Base-by-base conservation (phyloP, 2,329 filamentous ascomycete genomes). In the Penicillium sp. region DNA sequence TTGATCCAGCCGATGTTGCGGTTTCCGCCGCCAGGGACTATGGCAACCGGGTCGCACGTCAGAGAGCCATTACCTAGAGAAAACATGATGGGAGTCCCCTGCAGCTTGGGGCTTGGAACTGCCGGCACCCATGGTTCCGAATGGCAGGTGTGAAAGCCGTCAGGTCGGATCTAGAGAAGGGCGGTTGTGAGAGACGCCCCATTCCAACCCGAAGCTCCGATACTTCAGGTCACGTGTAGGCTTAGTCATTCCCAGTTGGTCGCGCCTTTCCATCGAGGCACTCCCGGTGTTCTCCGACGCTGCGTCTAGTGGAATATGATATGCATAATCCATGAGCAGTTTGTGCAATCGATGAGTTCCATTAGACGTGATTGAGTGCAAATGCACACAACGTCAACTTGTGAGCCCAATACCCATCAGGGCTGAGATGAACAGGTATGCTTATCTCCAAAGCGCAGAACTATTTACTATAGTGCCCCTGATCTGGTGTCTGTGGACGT, bases 31-130 rank as follows among this genome's bases (percentile, higher is more conserved):
- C 18, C n/a, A n/a, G n/a, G 3, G 20, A 25, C 20, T 16, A 11
- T 7, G 21, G 7, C 21, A 11, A 23, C 7, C 7, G 21, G 31
- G 23, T 23, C 36, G 13, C 17, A 26, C n/a, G n/a, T n/a, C 36
- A 33, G 38, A 27, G 39, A 38, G 38, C 35, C 25, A 36, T 44
- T 62, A 83, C 79, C 79, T 72, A 36, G 75, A 72, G 65, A 84
- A 83, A 60, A 81, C 70, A 68, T 82, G 79, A 67, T 79, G 77
- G 54, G 73, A 62, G 50, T 56, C 58, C 45, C 60, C 68, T 57
- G 72, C 65, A 49, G 67, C 68, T 48, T 76, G 71, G 54, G 76
- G 75, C 68, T 81, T 82, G 37, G 80, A 83, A 67, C 74, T 73
- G 54, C 77, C 77, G 59, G 75, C 74, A 63, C 80, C 80, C 80